phyloP scores from a whole-genome alignment of 306 rosid genomes.

The Rosa chinensis region DNA sequence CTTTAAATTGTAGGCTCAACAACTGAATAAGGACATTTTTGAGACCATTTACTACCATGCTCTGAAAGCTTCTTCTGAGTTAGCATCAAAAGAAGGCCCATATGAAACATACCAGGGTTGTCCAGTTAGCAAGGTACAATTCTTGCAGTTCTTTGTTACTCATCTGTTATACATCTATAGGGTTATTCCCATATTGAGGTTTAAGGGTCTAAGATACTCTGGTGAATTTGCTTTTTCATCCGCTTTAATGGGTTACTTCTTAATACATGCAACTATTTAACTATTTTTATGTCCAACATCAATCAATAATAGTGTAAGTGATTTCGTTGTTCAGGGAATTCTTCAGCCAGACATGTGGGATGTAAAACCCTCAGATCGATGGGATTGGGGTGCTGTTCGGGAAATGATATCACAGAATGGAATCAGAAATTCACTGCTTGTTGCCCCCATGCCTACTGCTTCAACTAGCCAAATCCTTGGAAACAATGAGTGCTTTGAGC shows the following conservation, averaged over 20 bases:
- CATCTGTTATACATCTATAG: not conserved
- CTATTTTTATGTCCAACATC: not conserved
- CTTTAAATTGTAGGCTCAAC: conserved; percentile 67
- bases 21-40: conserved; percentile 88
- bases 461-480: conserved; percentile 94
- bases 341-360: conserved; percentile 94
- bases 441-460: conserved; percentile 93
- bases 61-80: conserved; percentile 64
- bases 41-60: conserved; percentile 90
- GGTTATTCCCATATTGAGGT: not conserved
- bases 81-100: conserved; percentile 76
- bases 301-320: not conserved
- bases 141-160: not conserved
- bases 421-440: conserved; percentile 83
- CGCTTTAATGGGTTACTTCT: not conserved
- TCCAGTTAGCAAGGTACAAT: conserved; percentile 77
- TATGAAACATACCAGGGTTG: conserved; percentile 80
- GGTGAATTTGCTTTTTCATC: not conserved
- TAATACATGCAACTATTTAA: not conserved
- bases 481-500: conserved; percentile 93
- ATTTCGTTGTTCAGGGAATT: conserved; percentile 56
- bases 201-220: not conserved
- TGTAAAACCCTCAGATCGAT: conserved; percentile 60
- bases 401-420: conserved; percentile 54
- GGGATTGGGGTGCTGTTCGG: conserved; percentile 74